A percentile compares a stretch with the other conserved stretches of the same genome.
Conservation (phyloP, 2,329 filamentous ascomycete genomes). For the Cladosporium sp. region DNA sequence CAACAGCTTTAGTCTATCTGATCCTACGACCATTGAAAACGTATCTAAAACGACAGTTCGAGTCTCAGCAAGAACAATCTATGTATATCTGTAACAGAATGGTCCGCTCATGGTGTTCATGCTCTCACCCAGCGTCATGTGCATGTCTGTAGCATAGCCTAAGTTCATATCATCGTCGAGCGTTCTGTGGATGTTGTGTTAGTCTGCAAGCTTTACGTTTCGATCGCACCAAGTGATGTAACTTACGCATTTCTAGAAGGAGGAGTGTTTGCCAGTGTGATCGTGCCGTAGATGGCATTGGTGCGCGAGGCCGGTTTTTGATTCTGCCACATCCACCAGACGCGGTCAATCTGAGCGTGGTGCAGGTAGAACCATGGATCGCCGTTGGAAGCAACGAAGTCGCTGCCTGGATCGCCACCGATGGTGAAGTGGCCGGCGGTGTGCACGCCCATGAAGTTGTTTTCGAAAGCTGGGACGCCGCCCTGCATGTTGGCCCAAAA, state of each 20-base stretch:
- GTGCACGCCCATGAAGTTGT: slow-evolving; percentile 32
- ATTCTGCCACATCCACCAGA: slow-evolving; percentile 37
- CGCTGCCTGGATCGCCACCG: slow-evolving; percentile 42
- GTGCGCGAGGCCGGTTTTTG: slow-evolving; percentile 28
- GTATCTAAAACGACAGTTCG: too few species aligned
- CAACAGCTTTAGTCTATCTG: too few species aligned
- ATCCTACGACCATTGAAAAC: too few species aligned
- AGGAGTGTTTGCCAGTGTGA: slow-evolving; percentile 27
- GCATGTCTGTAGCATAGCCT: slow-evolving; percentile 20
- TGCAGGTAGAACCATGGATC: slow-evolving; percentile 46
- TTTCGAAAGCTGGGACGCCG: slow-evolving; percentile 14
- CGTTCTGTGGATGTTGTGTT: slow-evolving; percentile 22
- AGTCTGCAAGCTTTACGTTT: background rate
- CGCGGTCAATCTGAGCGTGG: slow-evolving; percentile 44
- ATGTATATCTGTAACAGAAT: slow-evolving; percentile 42
- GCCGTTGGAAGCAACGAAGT: slow-evolving; percentile 39
- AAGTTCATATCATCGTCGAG: slow-evolving; percentile 38
- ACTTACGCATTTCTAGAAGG: slow-evolving; percentile 29
- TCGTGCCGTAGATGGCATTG: slow-evolving; percentile 25
- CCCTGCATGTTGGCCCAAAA: slow-evolving; percentile 29
- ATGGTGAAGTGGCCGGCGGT: slow-evolving; percentile 43
- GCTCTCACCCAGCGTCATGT: slow-evolving; percentile 26
- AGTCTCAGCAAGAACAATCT: too few species aligned
- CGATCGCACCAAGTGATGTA: background rate
- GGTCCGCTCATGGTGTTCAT: slow-evolving; percentile 41